Evolutionary conservation across 2,329 filamentous ascomycete genomes (phyloP), one percentile per base, ranked within the genome.

Genomic region (Clarireedia sp.): DNA sequence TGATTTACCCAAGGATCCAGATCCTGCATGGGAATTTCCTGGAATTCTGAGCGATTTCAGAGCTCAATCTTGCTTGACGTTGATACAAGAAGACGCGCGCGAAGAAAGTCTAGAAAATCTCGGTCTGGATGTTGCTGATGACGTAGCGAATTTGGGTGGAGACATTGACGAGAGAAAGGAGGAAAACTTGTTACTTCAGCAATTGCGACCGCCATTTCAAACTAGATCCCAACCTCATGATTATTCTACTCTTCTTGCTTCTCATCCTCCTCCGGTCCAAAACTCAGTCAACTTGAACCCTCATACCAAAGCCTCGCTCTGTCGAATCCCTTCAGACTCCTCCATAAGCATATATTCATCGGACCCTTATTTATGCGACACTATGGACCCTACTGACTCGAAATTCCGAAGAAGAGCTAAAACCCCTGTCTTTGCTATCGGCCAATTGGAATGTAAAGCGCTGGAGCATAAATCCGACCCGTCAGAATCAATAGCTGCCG

Each of bases 401-500:
- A 38, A 19, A n/a, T 49, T 46, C 24, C 55, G 36, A 54, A 57
- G 57, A 37, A 53, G 60, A 54, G 57, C 60, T 17, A 67, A 67
- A 51, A 67, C 66, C 16, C 66, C 66, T 10, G 62, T 66, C 9
- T 61, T 60, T n/a, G 57, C 54, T 6, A 56, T 67, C 40, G 66
- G 66, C 4, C 66, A 67, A 51, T 57, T 66, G 4, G 66, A 67
- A 58, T 37, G 48, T 26, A 50, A 51, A 33, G 50, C 47, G 23
- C 37, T 52, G 33, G 19, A 48, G 36, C 33, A 48, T 52, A 46
- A 26, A 26, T 46, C 43, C 14, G 60, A 64, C 41, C 37, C 48
- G 12, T 59, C 66, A n/a, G 54, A 59, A 36, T 26, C 17, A 21
- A 54, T 66, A n/a, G 64, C 65, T 26, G 51, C 61, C 19, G 53